phyloP scores from a whole-genome alignment of 345 rosid species.

The Syzygium oleosum region DNA sequence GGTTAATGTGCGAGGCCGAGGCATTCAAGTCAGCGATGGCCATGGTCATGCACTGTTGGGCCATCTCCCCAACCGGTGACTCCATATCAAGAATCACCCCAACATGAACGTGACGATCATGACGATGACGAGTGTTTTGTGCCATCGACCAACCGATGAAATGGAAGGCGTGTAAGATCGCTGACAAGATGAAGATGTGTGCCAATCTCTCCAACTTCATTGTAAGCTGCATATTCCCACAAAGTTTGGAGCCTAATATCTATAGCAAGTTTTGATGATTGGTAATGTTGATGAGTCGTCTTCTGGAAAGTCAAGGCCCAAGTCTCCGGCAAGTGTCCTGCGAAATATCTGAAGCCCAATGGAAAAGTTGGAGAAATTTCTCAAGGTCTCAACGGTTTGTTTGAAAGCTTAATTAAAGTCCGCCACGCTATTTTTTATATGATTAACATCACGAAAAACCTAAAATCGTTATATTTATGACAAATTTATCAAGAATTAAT shows the following conservation, averaged over 20 bases:
- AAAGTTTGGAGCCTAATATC: neutral
- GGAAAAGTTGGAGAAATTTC: neutral
- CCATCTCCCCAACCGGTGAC: neutral
- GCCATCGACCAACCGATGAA: neutral
- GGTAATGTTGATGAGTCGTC: neutral
- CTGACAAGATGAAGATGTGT: neutral
- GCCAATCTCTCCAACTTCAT: neutral
- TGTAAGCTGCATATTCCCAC: neutral
- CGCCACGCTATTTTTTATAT: neutral
- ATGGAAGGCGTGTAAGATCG: neutral
- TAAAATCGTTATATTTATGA: too few species aligned
- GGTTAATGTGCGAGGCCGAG: neutral
- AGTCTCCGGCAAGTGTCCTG: neutral
- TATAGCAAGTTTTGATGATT: neutral
- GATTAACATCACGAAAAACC: too few species aligned
- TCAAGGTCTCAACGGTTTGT: neutral
- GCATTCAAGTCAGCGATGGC: neutral
- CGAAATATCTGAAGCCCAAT: neutral
- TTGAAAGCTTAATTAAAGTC: neutral
- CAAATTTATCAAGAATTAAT: too few species aligned
- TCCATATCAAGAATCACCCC: neutral
- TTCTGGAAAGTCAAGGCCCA: neutral
- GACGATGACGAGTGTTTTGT: neutral
- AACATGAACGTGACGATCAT: neutral
- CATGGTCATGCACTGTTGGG: neutral